Percentiles rank a stretch among this genome's conserved stretches.
Evolutionary conservation across 257 asterid genomes (phyloP).

Genomic region (Marsdenia floribunda): DNA sequence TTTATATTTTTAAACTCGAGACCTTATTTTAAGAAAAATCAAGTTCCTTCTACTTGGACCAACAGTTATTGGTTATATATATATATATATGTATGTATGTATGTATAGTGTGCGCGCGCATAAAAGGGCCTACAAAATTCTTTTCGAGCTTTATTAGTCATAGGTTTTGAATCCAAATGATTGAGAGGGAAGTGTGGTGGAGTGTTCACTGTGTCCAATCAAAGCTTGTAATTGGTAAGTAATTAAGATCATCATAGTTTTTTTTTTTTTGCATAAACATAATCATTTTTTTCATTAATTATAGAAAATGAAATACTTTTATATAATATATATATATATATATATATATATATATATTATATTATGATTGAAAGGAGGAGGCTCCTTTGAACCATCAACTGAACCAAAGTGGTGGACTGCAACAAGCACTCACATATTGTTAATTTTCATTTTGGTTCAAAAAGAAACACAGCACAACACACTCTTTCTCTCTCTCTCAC

Average conservation of each 20-base stretch:
- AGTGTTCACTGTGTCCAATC: neutral
- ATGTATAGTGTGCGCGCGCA: too few relatives aligned
- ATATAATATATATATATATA: too few relatives aligned
- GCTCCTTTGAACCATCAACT: neutral
- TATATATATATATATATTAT: too few relatives aligned
- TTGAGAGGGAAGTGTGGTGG: neutral
- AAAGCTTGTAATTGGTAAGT: neutral
- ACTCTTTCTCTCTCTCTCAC: neutral
- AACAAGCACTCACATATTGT: neutral
- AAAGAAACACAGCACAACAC: too few relatives aligned
- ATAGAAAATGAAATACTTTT: neutral
- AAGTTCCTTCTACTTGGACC: too few relatives aligned
- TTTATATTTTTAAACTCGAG: too few relatives aligned
- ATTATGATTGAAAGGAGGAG: neutral
- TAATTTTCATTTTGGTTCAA: constrained; percentile 5
- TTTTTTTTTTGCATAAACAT: neutral
- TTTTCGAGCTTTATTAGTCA: neutral
- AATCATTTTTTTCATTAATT: constrained; percentile 1
- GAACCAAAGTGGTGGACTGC: neutral
- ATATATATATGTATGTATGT: too few relatives aligned
- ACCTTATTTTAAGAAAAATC: too few relatives aligned
- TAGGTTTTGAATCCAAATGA: neutral
- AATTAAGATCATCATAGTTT: neutral
- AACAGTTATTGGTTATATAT: too few relatives aligned
- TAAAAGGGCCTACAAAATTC: too few relatives aligned